A percentile compares a stretch with the other conserved stretches of the same genome.
These are phyloP conservation scores for Aechmea fasciata DNA, from an alignment of 176 grass and related monocot species.

Conservation along the genomic window DNA sequence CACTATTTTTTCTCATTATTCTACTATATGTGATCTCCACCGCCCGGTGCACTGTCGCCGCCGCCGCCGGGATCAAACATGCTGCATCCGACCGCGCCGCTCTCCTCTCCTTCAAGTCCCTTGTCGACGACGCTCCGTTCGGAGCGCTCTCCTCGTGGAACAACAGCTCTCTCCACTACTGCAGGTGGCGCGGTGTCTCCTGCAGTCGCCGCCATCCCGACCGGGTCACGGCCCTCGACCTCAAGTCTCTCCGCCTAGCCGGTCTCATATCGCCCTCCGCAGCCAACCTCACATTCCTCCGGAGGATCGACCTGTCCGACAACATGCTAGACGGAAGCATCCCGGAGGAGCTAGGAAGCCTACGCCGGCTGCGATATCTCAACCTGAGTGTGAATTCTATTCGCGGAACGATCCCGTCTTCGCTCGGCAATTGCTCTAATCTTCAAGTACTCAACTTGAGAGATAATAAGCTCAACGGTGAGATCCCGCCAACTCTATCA, in stretches of 20 bases:
- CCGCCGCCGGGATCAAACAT: too few relatives aligned
- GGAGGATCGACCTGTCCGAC: conserved; percentile 27
- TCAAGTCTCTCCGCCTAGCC: conserved; percentile 17
- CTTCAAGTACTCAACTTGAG: conserved; percentile 30
- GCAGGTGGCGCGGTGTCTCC: conserved; percentile 27
- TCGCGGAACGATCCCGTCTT: conserved; percentile 23
- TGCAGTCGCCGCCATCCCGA: not conserved
- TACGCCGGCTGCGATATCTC: conserved; percentile 21
- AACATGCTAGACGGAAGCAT: conserved; percentile 34
- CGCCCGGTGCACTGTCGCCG: too few relatives aligned
- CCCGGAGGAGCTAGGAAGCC: conserved; percentile 28
- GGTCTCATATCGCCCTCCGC: conserved; percentile 25
- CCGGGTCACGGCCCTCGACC: conserved; percentile 22
- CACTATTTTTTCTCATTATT: too few relatives aligned
- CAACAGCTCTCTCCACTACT: conserved; percentile 18
- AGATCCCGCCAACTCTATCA: conserved; percentile 10
- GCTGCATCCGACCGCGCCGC: conserved; percentile 13
- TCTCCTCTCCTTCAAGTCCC: conserved; percentile 33
- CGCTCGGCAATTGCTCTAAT: conserved; percentile 10
- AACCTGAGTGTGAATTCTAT: conserved; percentile 27
- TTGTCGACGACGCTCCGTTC: not conserved
- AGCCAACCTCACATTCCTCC: conserved; percentile 28
- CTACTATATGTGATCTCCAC: too few relatives aligned
- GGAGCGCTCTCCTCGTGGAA: conserved; percentile 24
- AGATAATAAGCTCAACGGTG: conserved; percentile 36